These are phyloP conservation scores for Trichoderma reesei DNA, from an alignment of 495 filamentous ascomycete genomes.

Conservation along the genomic window DNA sequence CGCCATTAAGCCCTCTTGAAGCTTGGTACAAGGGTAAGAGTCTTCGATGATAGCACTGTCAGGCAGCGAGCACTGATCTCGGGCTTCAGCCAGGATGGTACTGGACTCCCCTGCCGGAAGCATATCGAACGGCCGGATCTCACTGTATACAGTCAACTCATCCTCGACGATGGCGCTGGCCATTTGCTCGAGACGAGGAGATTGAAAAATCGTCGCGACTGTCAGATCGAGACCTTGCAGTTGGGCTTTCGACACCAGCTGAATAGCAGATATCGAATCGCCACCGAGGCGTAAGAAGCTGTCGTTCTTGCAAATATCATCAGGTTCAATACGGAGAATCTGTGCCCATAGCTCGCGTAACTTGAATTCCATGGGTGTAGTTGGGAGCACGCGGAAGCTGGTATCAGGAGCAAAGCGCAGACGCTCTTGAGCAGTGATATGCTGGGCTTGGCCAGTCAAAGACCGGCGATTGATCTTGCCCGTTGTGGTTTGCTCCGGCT, in stretches of 20 bases:
- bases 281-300: not conserved
- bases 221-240: not conserved
- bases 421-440: not conserved
- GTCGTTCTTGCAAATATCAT: not conserved
- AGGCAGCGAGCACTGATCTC: too few relatives aligned
- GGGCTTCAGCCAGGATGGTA: too few relatives aligned
- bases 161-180: not conserved
- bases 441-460: not conserved
- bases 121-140: not conserved
- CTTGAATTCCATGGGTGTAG: not conserved
- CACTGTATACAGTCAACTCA: too few relatives aligned
- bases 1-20: constrained; percentile 38
- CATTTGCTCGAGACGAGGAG: constrained; percentile 24
- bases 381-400: not conserved
- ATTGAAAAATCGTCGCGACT: constrained; percentile 26
- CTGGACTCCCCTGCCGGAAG: not conserved
- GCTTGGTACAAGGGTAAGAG: constrained; percentile 36
- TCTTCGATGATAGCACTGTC: not conserved
- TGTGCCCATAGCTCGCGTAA: not conserved
- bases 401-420: constrained; percentile 24
- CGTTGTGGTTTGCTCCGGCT: constrained; percentile 1
- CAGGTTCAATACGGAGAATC: not conserved
- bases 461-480: not conserved
- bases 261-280: not conserved
- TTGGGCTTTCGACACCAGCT: not conserved